Base-by-base conservation (phyloP, 208 protist species). In the Herpetomonas muscarum region DNA sequence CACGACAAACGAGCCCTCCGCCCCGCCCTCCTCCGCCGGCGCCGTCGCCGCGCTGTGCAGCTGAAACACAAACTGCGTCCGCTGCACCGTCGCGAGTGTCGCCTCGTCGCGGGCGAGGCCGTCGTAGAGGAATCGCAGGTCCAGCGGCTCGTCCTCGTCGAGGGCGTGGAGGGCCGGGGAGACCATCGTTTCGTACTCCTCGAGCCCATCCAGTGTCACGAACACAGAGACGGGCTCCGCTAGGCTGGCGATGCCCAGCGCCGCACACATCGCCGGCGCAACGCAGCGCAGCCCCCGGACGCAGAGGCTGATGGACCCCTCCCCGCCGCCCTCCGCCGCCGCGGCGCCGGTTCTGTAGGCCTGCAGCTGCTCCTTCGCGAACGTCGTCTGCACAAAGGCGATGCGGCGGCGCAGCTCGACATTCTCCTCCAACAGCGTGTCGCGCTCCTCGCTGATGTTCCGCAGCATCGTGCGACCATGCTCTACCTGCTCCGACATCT, bases 351-450 rank as follows among this genome's bases (percentile, higher is more conserved):
- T 34, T 10, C 76, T 64, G 60, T 92, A 94, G 12, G 76, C 70
- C 58, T 90, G 76, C 19, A 94, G 70, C 57, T 94, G 87, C 67
- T 92, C 82, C 64, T 88, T 90, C 7, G 88, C 88, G 50, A 94
- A 87, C 6, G 85, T 75, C 0, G 88, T 92, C 67, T 94, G 88
- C 9, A 94, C 88, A 64, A 85, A 77, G 12, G 72, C 65, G 21
- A 94, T 49, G 0, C 85, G 66, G 7, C 79, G 68, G 19, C 88
- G 84, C 64, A 94, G 67, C 31, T 87, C 76, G 25, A 90, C 64
- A 52, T 90, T 83, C 64, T 94, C 84, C 31, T 94, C 81, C 19
- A 92, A 64, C 55, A 94, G 69, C 36, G 51, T 64, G 56, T 94
- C 88, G 3, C 84, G 69, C 68, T 94, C 88, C n/a, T 66, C 55